These are phyloP conservation scores for Kwoniella mangroviensis DNA, from an alignment of 768 basidiomycete species.

Conservation along the genomic window DNA sequence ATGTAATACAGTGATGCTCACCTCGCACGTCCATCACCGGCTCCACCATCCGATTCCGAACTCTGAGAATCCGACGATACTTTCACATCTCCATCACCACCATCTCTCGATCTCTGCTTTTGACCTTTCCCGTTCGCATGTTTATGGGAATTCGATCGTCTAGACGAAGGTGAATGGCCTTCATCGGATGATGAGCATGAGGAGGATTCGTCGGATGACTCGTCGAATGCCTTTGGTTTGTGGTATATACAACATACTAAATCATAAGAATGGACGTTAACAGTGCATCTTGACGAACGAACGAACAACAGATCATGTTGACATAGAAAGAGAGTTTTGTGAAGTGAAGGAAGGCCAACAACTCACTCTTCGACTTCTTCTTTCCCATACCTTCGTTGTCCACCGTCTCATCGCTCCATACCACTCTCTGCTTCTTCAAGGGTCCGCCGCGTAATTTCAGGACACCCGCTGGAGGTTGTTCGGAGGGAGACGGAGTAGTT, in stretches of 20 bases:
- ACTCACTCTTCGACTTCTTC: conserved; percentile 95
- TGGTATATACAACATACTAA: conserved; percentile 97
- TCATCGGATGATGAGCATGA: conserved; percentile 58
- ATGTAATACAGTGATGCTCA: conserved; percentile 4
- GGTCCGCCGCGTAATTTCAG: conserved; percentile 68
- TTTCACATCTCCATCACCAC: conserved; percentile 51
- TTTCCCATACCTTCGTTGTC: conserved; percentile 88
- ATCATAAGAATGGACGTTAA: background rate
- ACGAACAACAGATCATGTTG: too few relatives aligned
- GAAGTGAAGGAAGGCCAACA: conserved; percentile 59
- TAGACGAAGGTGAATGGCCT: background rate
- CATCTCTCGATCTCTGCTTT: conserved; percentile 8
- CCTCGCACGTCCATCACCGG: conserved; percentile 28
- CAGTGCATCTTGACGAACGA: too few relatives aligned
- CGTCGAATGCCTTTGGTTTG: conserved; percentile 60
- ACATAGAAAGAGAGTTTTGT: too few relatives aligned
- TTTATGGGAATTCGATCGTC: conserved; percentile 5
- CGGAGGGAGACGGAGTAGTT: conserved; percentile 56
- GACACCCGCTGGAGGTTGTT: conserved; percentile 60
- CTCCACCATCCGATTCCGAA: conserved; percentile 40
- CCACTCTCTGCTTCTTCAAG: conserved; percentile 66
- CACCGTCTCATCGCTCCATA: conserved; percentile 81
- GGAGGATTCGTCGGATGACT: conserved; percentile 60
- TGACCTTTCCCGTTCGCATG: conserved; percentile 1
- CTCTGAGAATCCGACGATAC: conserved; percentile 28